phyloP scores from a whole-genome alignment of 192 early-diverging fungal genomes.

The Backusella macrospora region DNA sequence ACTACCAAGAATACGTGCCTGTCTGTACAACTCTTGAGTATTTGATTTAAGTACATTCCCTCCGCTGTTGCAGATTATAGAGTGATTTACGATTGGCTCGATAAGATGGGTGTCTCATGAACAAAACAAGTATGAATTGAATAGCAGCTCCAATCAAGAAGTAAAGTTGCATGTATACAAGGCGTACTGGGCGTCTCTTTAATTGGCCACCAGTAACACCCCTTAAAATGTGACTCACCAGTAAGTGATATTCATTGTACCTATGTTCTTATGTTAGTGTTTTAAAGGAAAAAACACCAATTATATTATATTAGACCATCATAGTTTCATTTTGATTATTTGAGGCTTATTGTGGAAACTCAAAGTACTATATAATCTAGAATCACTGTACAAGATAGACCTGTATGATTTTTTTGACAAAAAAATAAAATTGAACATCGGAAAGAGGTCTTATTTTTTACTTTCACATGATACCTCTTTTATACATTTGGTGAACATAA shows the following conservation, averaged over 20 bases:
- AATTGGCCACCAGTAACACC: background rate
- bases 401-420: background rate
- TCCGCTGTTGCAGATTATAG: conserved; percentile 12
- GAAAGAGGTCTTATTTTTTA: background rate
- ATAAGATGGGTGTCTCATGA: conserved; percentile 11
- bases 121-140: conserved; percentile 5
- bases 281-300: conserved; percentile 11
- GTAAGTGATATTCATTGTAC: conserved; percentile 7
- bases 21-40: background rate
- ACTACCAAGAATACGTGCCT: background rate
- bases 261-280: conserved; percentile 9
- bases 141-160: conserved; percentile 5
- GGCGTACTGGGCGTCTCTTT: conserved; percentile 6
- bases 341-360: background rate
- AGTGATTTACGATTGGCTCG: background rate
- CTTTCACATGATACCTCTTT: conserved; percentile 16
- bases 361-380: background rate
- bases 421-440: background rate
- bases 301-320: background rate
- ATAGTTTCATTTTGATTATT: background rate
- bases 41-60: background rate
- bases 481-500: conserved; percentile 10
- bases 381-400: background rate
- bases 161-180: conserved; percentile 1
- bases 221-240: conserved; percentile 14